phyloP scores from a whole-genome alignment of 2,329 filamentous ascomycete species.

The Cadophora sp. region DNA sequence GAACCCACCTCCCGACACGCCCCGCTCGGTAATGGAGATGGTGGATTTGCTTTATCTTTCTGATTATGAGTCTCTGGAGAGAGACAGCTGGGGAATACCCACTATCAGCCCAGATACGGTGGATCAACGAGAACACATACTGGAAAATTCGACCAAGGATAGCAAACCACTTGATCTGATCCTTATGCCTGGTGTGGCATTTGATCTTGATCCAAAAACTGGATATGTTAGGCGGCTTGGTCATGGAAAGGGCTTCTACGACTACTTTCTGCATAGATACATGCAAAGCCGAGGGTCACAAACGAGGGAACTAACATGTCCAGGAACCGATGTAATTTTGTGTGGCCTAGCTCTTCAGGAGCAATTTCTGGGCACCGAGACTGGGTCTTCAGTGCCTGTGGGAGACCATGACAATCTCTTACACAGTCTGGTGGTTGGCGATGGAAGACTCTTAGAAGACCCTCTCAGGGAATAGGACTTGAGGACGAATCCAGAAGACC shows the following conservation, averaged over 20 bases:
- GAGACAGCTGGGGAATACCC: constrained; percentile 95
- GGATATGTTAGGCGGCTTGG: constrained; percentile 76
- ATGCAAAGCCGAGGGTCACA: constrained; percentile 50
- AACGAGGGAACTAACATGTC: constrained; percentile 54
- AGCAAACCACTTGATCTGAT: constrained; percentile 76
- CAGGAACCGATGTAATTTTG: constrained; percentile 64
- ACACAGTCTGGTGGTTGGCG: constrained; percentile 77
- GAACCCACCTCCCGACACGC: constrained; percentile 44
- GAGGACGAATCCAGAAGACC: constrained; percentile 26
- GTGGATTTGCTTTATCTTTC: constrained; percentile 73
- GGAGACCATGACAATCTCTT: constrained; percentile 79
- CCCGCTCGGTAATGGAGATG: constrained; percentile 92
- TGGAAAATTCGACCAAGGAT: constrained; percentile 61
- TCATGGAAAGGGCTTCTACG: constrained; percentile 97
- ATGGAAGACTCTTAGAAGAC: constrained; percentile 63
- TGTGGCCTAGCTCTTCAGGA: constrained; percentile 86
- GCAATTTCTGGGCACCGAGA: constrained; percentile 72
- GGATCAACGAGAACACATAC: constrained; percentile 71
- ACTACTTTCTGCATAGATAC: constrained; percentile 86
- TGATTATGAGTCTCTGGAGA: constrained; percentile 79
- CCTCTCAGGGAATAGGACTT: constrained; percentile 27
- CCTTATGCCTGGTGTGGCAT: constrained; percentile 91
- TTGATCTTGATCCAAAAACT: constrained; percentile 67
- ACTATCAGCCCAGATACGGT: constrained; percentile 74
- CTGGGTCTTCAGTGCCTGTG: constrained; percentile 72